Percentiles rank a stretch among this genome's conserved stretches.
Evolutionary conservation across 176 grass and related monocot genomes (phyloP).

Genomic region (Carex parvula): DNA sequence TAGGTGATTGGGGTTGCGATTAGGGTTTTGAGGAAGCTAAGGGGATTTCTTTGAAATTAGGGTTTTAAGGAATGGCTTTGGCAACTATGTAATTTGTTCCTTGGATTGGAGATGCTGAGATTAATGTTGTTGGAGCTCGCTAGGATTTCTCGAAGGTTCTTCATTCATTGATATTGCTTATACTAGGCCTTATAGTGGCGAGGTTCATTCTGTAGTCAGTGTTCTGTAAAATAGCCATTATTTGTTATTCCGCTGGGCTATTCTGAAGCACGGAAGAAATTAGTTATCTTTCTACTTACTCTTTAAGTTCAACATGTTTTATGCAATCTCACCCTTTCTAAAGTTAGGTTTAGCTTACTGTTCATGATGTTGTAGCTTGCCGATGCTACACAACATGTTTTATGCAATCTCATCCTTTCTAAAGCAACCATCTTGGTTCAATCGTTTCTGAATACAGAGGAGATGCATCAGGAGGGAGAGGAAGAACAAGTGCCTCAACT

Average conservation of each 20-base stretch:
- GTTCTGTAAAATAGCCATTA: background rate
- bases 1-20: background rate
- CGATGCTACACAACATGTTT: background rate
- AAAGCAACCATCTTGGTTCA: constrained; percentile 10
- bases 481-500: constrained; percentile 18
- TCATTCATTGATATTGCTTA: background rate
- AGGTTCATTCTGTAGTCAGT: background rate
- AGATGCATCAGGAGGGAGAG: constrained; percentile 15
- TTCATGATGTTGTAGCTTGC: background rate
- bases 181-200: background rate
- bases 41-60: background rate
- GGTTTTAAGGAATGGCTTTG: background rate
- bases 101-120: background rate
- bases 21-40: background rate
- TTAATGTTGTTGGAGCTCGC: background rate
- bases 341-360: background rate
- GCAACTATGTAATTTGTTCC: background rate
- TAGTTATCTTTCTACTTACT: background rate
- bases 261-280: background rate
- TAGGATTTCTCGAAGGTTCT: background rate
- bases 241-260: background rate
- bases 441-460: constrained; percentile 21
- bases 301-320: background rate
- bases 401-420: background rate
- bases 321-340: background rate